Conservation (phyloP, 495 filamentous ascomycete genomes). For the Pyrenula massariospora region DNA sequence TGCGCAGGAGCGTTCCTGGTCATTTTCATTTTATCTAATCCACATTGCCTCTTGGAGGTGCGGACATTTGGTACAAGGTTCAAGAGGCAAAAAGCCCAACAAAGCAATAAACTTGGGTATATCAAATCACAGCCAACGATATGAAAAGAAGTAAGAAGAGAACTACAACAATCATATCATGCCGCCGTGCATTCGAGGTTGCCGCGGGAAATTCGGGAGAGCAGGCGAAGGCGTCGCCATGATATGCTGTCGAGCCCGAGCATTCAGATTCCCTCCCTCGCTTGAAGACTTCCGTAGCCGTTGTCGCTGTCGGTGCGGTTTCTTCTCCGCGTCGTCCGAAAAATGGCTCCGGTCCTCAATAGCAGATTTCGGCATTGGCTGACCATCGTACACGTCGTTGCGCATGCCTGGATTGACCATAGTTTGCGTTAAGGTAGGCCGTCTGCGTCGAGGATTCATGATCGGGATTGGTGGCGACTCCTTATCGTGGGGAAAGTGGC, state of each 20-base stretch:
- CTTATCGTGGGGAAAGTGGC: constrained; percentile 9
- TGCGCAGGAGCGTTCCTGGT: not conserved
- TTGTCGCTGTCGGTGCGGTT: constrained; percentile 18
- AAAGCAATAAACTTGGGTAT: not conserved
- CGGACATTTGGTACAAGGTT: not conserved
- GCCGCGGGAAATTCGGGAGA: constrained; percentile 13
- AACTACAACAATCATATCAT: not conserved
- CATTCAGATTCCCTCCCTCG: constrained; percentile 31
- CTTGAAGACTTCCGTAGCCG: constrained; percentile 42
- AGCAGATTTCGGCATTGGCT: constrained; percentile 14
- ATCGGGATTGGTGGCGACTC: constrained; percentile 49
- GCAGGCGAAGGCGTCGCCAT: constrained; percentile 21
- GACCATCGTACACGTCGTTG: constrained; percentile 18
- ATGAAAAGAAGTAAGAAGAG: not conserved
- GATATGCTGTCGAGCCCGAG: constrained; percentile 28
- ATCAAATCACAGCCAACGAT: not conserved
- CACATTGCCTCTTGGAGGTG: not conserved
- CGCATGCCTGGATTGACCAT: constrained; percentile 36
- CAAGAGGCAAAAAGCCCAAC: not conserved
- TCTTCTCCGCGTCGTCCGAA: constrained; percentile 39
- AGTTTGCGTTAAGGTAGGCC: constrained; percentile 39
- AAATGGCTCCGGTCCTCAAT: constrained; percentile 35
- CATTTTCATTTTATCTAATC: not conserved
- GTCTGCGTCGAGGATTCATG: constrained; percentile 58
- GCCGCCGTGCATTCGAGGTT: not conserved